phyloP scores from a whole-genome alignment of 225 moss, liverwort and hornwort genomes.

The Sphagnum tenellum region DNA sequence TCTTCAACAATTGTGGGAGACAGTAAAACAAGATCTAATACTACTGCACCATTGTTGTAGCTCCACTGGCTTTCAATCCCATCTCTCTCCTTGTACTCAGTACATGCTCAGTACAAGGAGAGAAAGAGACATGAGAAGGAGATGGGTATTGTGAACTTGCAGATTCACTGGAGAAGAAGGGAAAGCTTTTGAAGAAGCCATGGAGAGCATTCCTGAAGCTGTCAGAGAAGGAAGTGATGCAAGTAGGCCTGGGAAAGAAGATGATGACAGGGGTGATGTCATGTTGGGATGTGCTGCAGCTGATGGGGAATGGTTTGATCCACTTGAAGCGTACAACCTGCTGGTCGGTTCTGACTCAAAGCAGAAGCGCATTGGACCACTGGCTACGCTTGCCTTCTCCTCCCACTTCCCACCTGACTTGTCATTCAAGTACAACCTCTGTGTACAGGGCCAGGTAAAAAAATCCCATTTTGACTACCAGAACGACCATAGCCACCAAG shows the following conservation, averaged over 20 bases:
- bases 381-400: slow-evolving; percentile 79
- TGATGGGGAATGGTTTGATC: slow-evolving; percentile 71
- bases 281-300: slow-evolving; percentile 30
- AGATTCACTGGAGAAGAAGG: neutral
- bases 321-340: slow-evolving; percentile 58
- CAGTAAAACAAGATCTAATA: too few relatives aligned
- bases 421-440: slow-evolving; percentile 57
- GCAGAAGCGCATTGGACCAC: slow-evolving; percentile 58
- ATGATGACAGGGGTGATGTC: slow-evolving; percentile 3
- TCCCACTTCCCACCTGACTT: slow-evolving; percentile 66
- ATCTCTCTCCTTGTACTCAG: too few relatives aligned
- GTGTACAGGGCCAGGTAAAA: slow-evolving; percentile 71
- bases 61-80: too few relatives aligned
- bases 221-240: neutral
- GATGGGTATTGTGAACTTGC: too few relatives aligned
- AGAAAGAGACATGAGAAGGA: too few relatives aligned
- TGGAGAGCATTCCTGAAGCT: neutral
- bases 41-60: too few relatives aligned
- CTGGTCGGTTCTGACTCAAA: slow-evolving; percentile 53
- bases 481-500: neutral
- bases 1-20: too few relatives aligned
- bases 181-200: neutral
- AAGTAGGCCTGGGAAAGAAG: neutral
- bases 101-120: too few relatives aligned
- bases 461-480: too few relatives aligned